Conservation (phyloP, 1,284 basidiomycete species). For the Cryptococcus sp. region DNA sequence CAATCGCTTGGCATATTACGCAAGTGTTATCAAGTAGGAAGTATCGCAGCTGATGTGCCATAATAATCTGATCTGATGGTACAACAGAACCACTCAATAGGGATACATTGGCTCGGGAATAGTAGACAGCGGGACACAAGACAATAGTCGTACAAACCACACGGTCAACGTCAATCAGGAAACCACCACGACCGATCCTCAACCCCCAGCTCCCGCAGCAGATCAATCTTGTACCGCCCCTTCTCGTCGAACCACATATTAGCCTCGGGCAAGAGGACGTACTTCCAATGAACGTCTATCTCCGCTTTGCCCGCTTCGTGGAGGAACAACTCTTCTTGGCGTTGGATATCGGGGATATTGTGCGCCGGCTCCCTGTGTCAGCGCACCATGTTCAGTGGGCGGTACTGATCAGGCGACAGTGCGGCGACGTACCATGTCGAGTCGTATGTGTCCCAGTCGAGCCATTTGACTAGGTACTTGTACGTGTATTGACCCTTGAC, state of each 20-base stretch:
- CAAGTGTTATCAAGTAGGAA: no score
- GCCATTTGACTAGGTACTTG: conserved; percentile 26
- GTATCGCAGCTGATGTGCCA: no score
- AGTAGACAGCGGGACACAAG: no score
- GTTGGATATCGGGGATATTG: conserved; percentile 15
- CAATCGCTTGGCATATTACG: no score
- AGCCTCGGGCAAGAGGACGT: conserved; percentile 16
- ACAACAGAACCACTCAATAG: no score
- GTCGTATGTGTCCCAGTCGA: conserved; percentile 22
- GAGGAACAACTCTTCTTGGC: conserved; percentile 13
- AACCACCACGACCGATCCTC: conserved; percentile 1
- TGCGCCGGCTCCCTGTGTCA: conserved; percentile 13
- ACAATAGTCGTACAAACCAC: no score
- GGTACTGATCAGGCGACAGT: not conserved
- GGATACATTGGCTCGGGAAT: no score
- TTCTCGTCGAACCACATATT: conserved; percentile 17
- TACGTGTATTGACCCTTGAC: conserved; percentile 11
- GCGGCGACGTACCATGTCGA: conserved; percentile 19
- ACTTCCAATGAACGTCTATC: conserved; percentile 4
- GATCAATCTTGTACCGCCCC: conserved; percentile 3
- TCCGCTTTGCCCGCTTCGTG: not conserved
- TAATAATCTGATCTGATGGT: no score
- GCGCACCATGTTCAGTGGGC: not conserved
- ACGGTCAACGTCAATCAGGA: not conserved
- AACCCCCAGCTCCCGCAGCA: not conserved